Percentiles rank a stretch among this genome's conserved stretches.
Evolutionary conservation across 441 rosid species (phyloP).

Genomic region (Euphorbia schlechtendalii): DNA sequence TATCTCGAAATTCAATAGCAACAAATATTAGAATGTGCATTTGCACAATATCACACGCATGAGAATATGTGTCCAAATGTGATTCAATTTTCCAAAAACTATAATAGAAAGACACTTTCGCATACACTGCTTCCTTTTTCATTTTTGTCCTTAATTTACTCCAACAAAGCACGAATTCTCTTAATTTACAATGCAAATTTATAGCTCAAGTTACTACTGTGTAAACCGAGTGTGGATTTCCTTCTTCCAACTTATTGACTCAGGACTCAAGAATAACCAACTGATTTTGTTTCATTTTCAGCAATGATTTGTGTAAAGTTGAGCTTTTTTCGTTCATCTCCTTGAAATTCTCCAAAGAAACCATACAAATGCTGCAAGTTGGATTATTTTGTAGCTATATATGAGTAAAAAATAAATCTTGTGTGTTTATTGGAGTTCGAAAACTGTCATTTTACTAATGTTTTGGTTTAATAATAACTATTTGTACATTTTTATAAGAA

Average conservation of each 20-base stretch:
- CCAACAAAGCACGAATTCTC: neutral
- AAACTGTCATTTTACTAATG: too few species aligned
- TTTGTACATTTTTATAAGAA: too few species aligned
- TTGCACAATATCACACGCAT: constrained; percentile 1
- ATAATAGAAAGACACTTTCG: neutral
- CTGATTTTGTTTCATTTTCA: neutral
- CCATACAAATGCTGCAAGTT: too few species aligned
- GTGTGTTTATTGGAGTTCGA: too few species aligned
- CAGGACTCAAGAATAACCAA: neutral
- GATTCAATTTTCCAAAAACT: neutral
- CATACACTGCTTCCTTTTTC: neutral
- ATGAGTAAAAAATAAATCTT: too few species aligned
- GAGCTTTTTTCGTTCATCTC: neutral
- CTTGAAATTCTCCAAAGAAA: neutral
- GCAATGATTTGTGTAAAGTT: neutral
- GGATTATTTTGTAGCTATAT: too few species aligned
- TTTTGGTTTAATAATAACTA: too few species aligned
- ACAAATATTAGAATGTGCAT: neutral
- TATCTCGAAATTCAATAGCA: neutral
- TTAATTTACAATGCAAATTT: neutral
- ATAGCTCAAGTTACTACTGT: neutral
- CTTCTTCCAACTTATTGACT: neutral
- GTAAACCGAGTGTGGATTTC: neutral
- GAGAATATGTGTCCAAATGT: constrained; percentile 6
- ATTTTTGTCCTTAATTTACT: constrained; percentile 2